Conservation (phyloP, 805 yeast species). For the Starmera quercuum region DNA sequence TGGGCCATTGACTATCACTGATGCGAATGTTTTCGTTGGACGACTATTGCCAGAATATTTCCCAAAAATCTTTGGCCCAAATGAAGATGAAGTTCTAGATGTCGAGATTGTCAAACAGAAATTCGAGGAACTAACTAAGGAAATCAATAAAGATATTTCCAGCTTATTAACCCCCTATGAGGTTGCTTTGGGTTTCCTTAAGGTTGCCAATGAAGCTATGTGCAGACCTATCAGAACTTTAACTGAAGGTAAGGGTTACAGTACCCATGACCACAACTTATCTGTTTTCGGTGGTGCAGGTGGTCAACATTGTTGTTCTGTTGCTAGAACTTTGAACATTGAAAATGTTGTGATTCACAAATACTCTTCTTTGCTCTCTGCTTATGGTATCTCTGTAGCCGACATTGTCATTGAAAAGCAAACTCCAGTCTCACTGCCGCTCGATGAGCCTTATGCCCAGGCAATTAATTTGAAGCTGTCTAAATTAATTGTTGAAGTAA, state of each 20-base stretch:
- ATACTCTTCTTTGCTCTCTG: conserved; percentile 39
- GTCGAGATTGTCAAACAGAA: conserved; percentile 23
- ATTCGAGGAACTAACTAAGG: conserved; percentile 29
- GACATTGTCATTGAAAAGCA: conserved; percentile 23
- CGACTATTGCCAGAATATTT: conserved; percentile 33
- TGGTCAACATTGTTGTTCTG: conserved; percentile 37
- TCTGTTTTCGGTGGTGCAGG: conserved; percentile 46
- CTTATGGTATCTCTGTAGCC: conserved; percentile 38
- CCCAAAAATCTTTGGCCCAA: conserved; percentile 40
- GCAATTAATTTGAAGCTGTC: conserved; percentile 4
- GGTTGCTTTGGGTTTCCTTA: conserved; percentile 37
- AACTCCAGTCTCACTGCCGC: conserved; percentile 18
- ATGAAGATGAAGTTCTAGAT: conserved; percentile 33
- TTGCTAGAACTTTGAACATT: conserved; percentile 34
- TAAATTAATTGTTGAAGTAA: background rate
- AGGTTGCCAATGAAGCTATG: conserved; percentile 39
- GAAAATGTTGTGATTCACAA: conserved; percentile 35
- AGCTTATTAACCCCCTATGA: conserved; percentile 29
- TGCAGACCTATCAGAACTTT: conserved; percentile 39
- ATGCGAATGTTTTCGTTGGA: conserved; percentile 37
- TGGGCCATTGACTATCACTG: conserved; percentile 40
- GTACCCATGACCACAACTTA: conserved; percentile 33
- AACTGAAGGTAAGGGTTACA: conserved; percentile 39
- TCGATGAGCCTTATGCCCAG: conserved; percentile 15
- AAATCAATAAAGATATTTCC: conserved; percentile 28